Evolutionary conservation across 345 rosid genomes (phyloP).

Genomic region (Acer yangbiense): DNA sequence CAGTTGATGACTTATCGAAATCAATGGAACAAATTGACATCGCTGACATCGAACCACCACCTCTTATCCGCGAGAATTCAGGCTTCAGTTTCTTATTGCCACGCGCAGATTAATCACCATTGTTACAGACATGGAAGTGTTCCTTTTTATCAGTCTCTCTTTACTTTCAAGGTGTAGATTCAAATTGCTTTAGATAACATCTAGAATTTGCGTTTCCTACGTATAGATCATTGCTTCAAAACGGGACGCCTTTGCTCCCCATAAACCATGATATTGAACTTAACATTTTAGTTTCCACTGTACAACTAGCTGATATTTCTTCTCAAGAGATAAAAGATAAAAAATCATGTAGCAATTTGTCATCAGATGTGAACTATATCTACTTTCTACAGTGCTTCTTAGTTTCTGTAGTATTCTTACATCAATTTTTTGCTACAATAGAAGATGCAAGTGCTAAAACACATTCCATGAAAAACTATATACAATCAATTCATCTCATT

Average conservation of each 20-base stretch:
- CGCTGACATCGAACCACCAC: conserved; percentile 83
- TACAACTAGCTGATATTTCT: conserved; percentile 29
- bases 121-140: conserved; percentile 5
- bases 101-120: conserved; percentile 45
- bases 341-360: conserved; percentile 12
- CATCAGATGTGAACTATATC: background rate
- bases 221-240: conserved; percentile 33
- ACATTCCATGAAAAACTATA: background rate
- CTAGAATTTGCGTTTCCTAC: background rate
- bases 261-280: conserved; percentile 16
- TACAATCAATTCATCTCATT: background rate
- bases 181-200: conserved; percentile 17
- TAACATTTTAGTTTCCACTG: conserved; percentile 25
- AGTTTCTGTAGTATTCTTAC: conserved; percentile 4
- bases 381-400: background rate
- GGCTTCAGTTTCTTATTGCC: conserved; percentile 94
- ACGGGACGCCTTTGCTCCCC: conserved; percentile 31
- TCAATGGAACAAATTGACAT: conserved; percentile 93
- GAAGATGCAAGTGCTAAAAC: background rate
- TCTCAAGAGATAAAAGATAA: background rate
- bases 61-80: conserved; percentile 82
- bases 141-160: background rate
- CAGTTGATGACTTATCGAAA: conserved; percentile 93
- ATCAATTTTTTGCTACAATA: background rate
- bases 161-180: conserved; percentile 23